A percentile compares a stretch with the other conserved stretches of the same genome.
Conservation (phyloP, 2,329 filamentous ascomycete genomes). For the Drechslera avenae region DNA sequence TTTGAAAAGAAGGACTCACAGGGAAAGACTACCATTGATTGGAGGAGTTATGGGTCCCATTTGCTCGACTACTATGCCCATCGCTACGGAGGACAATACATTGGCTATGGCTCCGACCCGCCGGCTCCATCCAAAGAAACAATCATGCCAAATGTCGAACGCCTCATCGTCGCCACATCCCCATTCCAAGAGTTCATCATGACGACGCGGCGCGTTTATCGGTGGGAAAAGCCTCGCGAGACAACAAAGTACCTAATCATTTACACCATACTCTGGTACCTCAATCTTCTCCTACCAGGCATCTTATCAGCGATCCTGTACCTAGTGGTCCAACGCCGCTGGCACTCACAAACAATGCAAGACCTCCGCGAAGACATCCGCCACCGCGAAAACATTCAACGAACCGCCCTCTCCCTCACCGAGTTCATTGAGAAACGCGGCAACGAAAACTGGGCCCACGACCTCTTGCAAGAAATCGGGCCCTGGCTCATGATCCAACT, state of each 20-base stretch:
- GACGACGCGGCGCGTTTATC: constrained; percentile 43
- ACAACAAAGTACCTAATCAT: constrained; percentile 39
- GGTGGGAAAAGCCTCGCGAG: constrained; percentile 42
- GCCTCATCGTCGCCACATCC: constrained; percentile 46
- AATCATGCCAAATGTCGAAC: constrained; percentile 44
- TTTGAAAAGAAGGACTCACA: constrained; percentile 30
- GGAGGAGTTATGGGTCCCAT: constrained; percentile 37
- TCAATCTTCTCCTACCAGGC: constrained; percentile 36
- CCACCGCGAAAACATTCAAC: constrained; percentile 37
- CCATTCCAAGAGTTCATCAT: constrained; percentile 46
- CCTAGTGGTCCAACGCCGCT: constrained; percentile 27
- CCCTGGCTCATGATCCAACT: constrained; percentile 47
- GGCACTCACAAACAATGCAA: constrained; percentile 28
- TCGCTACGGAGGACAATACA: constrained; percentile 47
- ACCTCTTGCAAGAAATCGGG: constrained; percentile 32
- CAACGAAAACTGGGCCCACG: constrained; percentile 43
- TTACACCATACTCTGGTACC: constrained; percentile 33
- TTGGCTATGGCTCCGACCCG: constrained; percentile 40
- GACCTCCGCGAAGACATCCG: constrained; percentile 39
- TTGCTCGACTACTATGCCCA: constrained; percentile 37
- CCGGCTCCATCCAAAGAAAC: constrained; percentile 40
- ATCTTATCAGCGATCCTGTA: constrained; percentile 29
- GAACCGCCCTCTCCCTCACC: constrained; percentile 39
- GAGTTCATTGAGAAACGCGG: constrained; percentile 48
- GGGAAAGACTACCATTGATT: constrained; percentile 30